These are phyloP conservation scores for Talaromyces amestolkiae DNA, from an alignment of 2,329 filamentous ascomycete genomes.

Conservation along the genomic window DNA sequence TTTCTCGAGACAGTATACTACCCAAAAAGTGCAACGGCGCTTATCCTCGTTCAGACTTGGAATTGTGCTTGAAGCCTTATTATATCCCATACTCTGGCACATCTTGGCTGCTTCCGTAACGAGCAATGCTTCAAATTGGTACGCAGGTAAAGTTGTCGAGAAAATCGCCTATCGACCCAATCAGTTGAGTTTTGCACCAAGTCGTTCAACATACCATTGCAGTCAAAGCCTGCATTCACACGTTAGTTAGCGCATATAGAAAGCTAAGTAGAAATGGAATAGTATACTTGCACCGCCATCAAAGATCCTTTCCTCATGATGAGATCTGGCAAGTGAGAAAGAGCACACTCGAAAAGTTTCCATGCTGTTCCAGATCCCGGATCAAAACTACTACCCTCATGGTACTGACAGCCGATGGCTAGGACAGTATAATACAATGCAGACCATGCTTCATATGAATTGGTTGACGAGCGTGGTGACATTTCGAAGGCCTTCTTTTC, in stretches of 20 bases:
- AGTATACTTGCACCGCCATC: slow-evolving; percentile 12
- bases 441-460: slow-evolving; percentile 51
- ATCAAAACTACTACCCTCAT: slow-evolving; percentile 38
- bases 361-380: slow-evolving; percentile 39
- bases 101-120: slow-evolving; percentile 32
- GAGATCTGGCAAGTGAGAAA: slow-evolving; percentile 17
- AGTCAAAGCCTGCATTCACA: slow-evolving; percentile 4
- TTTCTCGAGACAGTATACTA: slow-evolving; percentile 38
- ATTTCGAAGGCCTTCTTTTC: slow-evolving; percentile 43
- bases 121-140: slow-evolving; percentile 19
- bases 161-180: slow-evolving; percentile 3
- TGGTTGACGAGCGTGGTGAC: slow-evolving; percentile 50
- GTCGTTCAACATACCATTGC: slow-evolving; percentile 5
- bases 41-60: slow-evolving; percentile 18
- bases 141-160: slow-evolving; percentile 12
- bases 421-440: slow-evolving; percentile 39
- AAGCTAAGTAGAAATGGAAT: background rate
- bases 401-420: slow-evolving; percentile 39
- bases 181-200: too few relatives aligned
- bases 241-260: too few relatives aligned
- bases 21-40: slow-evolving; percentile 34
- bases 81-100: slow-evolving; percentile 28
- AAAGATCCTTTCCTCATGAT: slow-evolving; percentile 10
- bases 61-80: slow-evolving; percentile 21
- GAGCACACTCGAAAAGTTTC: slow-evolving; percentile 25